Base-by-base conservation (phyloP, 495 filamentous ascomycete species). In the Rhizodiscina lignyota region DNA sequence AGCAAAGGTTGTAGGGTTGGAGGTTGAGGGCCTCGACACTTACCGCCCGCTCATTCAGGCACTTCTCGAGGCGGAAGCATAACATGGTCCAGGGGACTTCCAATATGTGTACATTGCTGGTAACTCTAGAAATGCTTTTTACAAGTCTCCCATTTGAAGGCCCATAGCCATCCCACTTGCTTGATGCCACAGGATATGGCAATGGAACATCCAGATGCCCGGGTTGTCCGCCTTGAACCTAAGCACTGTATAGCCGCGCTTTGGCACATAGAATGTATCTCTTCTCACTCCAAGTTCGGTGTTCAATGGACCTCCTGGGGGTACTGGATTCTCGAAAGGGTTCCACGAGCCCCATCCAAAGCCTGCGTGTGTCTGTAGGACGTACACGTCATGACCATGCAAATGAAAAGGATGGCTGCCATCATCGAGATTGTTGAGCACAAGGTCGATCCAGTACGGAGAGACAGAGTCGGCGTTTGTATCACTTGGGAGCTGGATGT, bases 361-460 rank as follows among this genome's bases (percentile, higher is more conserved):
- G 2, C 30, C 37, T 15, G 17, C 35, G 24, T 42, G 30, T 1
- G 22, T 35, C 18, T 38, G 21, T 4, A 49, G 31, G 22, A 51
- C 41, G 19, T 47, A 48, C 27, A 54, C 52, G 26, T 49, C 41
- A 35, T 43, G 36, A 12, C 53, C 53, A 30, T 56, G 53, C 21
- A 68, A 29, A 43, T 70, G 66, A 39, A 68, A 70, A 5, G 66
- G 63, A 47, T 70, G 66, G 2, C 55, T 51, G 3, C 56, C 54
- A 19, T 62, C 61, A 30, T 70, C 66, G 4, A 66, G 43, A 33
- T 70, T 70, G 38, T 70, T 70, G 32, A 70, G 52, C 1, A 66
- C 54, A 0, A 70, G 38, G 32, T 70, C 64, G 11, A 70, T 64
- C n/a, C n/a, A n/a, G n/a, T n/a, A n/a, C n/a, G n/a, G n/a, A n/a